These are phyloP conservation scores for Clonostachys byssicola DNA, from an alignment of 2,329 filamentous ascomycete species.

Conservation along the genomic window DNA sequence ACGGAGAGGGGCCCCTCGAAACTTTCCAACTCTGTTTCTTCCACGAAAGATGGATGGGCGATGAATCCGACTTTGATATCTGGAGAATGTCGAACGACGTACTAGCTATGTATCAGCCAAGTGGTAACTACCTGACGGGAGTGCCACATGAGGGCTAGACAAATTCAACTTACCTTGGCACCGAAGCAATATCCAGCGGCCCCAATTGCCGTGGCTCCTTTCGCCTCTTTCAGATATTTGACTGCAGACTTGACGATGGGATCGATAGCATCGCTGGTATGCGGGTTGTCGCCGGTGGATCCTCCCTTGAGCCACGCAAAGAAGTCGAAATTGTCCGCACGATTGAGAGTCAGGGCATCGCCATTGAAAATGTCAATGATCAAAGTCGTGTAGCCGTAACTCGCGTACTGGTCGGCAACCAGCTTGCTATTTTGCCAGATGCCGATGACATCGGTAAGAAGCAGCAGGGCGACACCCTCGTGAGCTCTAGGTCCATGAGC, in stretches of 20 bases:
- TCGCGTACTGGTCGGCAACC: conserved; percentile 28
- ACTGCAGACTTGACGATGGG: conserved; percentile 26
- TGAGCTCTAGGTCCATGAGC: no score
- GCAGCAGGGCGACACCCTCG: no score
- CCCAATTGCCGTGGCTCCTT: conserved; percentile 55
- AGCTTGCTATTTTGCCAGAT: conserved; percentile 38
- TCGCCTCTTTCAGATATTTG: conserved; percentile 44
- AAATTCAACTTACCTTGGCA: conserved; percentile 21
- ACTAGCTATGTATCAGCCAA: conserved; percentile 37
- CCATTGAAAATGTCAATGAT: conserved; percentile 25
- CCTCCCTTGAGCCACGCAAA: conserved; percentile 29
- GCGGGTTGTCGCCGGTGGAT: conserved; percentile 35
- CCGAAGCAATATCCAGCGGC: conserved; percentile 74
- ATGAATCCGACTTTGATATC: conserved; percentile 68
- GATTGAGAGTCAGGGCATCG: conserved; percentile 39
- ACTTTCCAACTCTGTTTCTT: conserved; percentile 58
- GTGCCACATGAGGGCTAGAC: no score
- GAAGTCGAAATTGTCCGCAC: conserved; percentile 15
- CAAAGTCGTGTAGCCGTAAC: conserved; percentile 22
- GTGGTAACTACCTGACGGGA: no score
- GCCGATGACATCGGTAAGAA: conserved; percentile 27
- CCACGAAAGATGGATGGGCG: conserved; percentile 75
- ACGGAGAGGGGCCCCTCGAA: conserved; percentile 68
- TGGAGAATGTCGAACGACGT: conserved; percentile 61
- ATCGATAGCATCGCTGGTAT: conserved; percentile 16